These are phyloP conservation scores for Euryodendron excelsum DNA, from an alignment of 148 eudicot species.

Conservation along the genomic window DNA sequence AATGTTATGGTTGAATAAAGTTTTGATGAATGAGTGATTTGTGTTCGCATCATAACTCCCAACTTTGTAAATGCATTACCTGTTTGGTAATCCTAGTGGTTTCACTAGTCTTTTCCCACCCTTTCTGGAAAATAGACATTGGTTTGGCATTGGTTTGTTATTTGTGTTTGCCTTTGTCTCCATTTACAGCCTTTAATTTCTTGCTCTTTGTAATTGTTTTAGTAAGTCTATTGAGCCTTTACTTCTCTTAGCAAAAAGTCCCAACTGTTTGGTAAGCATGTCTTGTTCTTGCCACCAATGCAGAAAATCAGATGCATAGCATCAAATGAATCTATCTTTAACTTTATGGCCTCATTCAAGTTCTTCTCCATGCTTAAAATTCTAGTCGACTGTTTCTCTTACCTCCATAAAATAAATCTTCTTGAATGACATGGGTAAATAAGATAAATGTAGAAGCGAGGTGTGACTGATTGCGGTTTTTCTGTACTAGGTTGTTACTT, in stretches of 20 bases:
- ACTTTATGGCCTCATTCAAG: background rate
- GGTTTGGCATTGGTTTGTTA: background rate
- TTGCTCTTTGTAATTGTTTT: no score
- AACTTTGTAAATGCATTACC: no score
- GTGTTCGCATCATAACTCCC: no score
- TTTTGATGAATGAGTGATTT: no score
- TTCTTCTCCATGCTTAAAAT: background rate
- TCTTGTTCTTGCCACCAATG: background rate
- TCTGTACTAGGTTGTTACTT: constrained; percentile 33
- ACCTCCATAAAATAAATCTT: background rate
- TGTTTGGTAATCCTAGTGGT: background rate
- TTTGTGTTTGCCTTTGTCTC: no score
- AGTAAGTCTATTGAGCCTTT: background rate
- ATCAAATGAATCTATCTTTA: constrained; percentile 4
- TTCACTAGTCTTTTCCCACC: background rate
- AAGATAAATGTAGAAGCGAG: background rate
- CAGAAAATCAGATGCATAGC: background rate
- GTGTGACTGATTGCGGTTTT: constrained; percentile 14
- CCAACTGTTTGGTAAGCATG: background rate
- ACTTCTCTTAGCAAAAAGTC: background rate
- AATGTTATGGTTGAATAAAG: no score
- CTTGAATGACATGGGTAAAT: background rate
- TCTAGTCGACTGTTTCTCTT: background rate
- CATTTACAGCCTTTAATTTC: no score
- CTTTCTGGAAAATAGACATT: background rate